These are phyloP conservation scores for Aspergillus caelatus DNA, from an alignment of 2,329 filamentous ascomycete genomes.

Conservation along the genomic window DNA sequence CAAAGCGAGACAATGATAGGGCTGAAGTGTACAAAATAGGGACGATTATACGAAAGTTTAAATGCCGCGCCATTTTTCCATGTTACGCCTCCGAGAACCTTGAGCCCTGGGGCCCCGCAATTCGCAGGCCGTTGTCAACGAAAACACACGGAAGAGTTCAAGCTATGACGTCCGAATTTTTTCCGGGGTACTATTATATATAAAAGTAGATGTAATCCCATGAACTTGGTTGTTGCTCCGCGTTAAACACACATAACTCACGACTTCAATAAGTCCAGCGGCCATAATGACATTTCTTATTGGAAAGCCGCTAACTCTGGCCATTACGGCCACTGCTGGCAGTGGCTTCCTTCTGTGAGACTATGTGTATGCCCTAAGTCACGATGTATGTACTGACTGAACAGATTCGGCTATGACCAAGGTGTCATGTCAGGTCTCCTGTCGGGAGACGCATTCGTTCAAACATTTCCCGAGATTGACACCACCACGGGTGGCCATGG, in stretches of 20 bases:
- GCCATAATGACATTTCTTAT: slow-evolving; percentile 29
- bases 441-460: slow-evolving; percentile 31
- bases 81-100: not conserved
- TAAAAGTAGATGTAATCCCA: slow-evolving; percentile 8
- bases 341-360: slow-evolving; percentile 44
- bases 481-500: slow-evolving; percentile 38
- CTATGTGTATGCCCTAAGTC: slow-evolving; percentile 24
- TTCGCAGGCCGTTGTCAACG: not conserved
- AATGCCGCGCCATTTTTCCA: not conserved
- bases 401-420: slow-evolving; percentile 41
- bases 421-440: slow-evolving; percentile 42
- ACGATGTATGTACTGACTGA: slow-evolving; percentile 5
- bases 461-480: slow-evolving; percentile 32
- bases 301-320: slow-evolving; percentile 42
- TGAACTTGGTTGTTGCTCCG: not conserved
- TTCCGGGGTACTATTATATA: not conserved
- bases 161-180: slow-evolving; percentile 1
- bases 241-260: not conserved
- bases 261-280: not conserved
- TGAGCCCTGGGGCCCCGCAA: slow-evolving; percentile 3
- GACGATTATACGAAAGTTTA: not conserved
- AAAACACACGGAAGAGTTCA: not conserved
- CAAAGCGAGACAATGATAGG: not conserved
- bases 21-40: not conserved
- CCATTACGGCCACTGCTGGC: slow-evolving; percentile 47